Evolutionary conservation across 2,329 filamentous ascomycete genomes (phyloP), one percentile per base, ranked within the genome.

Genomic region (Phyllosticta paracitricarpa): DNA sequence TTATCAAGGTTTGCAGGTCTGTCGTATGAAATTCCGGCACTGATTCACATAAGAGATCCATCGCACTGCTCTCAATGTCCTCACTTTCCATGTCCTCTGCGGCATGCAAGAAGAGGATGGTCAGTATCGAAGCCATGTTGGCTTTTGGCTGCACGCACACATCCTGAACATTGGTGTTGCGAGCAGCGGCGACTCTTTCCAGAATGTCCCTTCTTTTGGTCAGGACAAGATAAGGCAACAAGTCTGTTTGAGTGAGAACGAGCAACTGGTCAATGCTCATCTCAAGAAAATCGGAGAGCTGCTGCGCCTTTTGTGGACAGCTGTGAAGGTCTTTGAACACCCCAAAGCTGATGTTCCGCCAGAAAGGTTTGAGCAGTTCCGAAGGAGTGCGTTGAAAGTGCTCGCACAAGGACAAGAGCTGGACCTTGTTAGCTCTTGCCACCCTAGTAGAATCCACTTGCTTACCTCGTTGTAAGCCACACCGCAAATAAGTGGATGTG

Each of bases 221-320:
- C 51, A 96, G 77, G 2, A 99, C 89, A 19, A 99, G 81, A 75
- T 89, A 91, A 1, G 95, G 94, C 8, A 99, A 74, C 7, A 92
- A 92, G 67, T 94, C 84, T 14, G 84, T 81, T 71, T 97, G 91
- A 8, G 93, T 89, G 19, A 87, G 75, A 14, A 88, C 75, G 9
- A 97, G 79, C 54, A 97, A 85, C 58, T 89, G 85, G 53, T 85
- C 81, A 8, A 95, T 82, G 51, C 84, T 87, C 69, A 91, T 87
- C 58, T 87, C 85, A 48, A 97, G 79, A 30, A 97, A 75, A 65
- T 96, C 91, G 25, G 91, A 90, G 56, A 97, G 81, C 54, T 88
- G 82, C 61, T 89, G 85, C 55, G 86, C 87, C 69, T 92, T 88
- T 67, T 94, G 89, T n/a, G 94, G 93, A 55, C 88, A 84, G 56